Conservation (phyloP, 2,329 filamentous ascomycete genomes). For the Pseudogymnoascus sp. region DNA sequence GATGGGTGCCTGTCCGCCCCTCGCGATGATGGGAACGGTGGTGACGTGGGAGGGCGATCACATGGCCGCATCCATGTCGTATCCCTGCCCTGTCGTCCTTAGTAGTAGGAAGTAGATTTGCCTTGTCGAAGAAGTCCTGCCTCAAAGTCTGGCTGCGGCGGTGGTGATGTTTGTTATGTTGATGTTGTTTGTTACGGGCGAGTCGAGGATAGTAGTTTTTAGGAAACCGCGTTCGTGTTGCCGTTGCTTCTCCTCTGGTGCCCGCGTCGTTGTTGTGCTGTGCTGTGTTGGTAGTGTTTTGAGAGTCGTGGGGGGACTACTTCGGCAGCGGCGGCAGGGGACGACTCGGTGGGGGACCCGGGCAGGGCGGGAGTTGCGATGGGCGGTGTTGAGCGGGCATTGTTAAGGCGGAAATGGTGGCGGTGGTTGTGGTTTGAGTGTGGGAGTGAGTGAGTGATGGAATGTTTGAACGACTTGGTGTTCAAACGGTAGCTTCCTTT, state of each 20-base stretch:
- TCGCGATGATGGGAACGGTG: neutral
- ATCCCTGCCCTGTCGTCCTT: neutral
- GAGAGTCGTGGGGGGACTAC: constrained; percentile 29
- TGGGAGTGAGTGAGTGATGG: neutral
- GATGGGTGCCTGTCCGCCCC: neutral
- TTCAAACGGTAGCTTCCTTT: neutral
- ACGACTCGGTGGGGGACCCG: constrained; percentile 57
- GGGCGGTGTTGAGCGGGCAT: constrained; percentile 55
- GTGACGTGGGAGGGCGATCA: neutral
- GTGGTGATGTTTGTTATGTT: neutral
- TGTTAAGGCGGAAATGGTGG: constrained; percentile 24
- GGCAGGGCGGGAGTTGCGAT: constrained; percentile 61
- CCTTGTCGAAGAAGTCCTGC: neutral
- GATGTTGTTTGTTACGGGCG: neutral
- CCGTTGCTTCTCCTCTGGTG: neutral
- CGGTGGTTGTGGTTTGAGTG: neutral
- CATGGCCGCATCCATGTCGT: neutral
- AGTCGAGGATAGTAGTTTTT: neutral
- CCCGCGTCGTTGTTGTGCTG: neutral
- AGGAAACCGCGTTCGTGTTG: neutral
- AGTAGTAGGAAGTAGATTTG: neutral
- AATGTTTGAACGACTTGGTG: neutral
- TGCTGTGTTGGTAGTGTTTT: neutral
- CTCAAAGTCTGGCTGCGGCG: neutral
- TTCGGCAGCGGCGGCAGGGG: constrained; percentile 61